Evolutionary conservation across 1,284 basidiomycete species (phyloP).

Genomic region (Athelia psychrophila): DNA sequence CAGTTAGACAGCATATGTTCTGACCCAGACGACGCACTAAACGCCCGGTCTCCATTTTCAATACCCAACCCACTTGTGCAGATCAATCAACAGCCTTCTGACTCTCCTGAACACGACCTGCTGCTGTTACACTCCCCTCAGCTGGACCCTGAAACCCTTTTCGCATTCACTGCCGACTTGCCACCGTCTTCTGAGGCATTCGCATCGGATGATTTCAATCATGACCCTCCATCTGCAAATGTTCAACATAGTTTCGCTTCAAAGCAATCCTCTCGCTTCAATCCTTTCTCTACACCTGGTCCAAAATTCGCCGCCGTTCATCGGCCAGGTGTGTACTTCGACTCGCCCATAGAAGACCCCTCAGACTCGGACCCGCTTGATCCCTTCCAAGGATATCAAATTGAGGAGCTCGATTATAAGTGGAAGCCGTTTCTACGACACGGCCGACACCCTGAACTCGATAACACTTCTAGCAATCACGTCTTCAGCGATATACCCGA

Average conservation of each 20-base stretch:
- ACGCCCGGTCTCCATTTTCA: constrained; percentile 4
- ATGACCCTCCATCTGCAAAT: constrained; percentile 4
- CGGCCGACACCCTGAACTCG: constrained; percentile 15
- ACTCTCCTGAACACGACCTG: background rate
- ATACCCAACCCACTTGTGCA: background rate
- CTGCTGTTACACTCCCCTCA: background rate
- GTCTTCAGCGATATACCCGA: background rate
- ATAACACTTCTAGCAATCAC: constrained; percentile 5
- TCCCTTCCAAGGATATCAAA: constrained; percentile 30
- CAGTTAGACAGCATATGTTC: background rate
- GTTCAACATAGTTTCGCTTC: background rate
- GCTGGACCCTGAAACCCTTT: background rate
- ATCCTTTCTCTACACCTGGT: constrained; percentile 35
- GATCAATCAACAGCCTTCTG: background rate
- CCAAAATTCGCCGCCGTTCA: constrained; percentile 23
- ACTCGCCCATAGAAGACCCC: constrained; percentile 51
- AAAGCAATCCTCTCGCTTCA: background rate
- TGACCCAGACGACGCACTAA: background rate
- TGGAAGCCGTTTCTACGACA: constrained; percentile 51
- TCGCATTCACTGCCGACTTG: background rate
- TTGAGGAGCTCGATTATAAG: constrained; percentile 45
- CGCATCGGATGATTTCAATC: constrained; percentile 10
- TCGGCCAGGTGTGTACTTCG: constrained; percentile 39
- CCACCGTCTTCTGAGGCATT: constrained; percentile 1
- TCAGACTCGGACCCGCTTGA: constrained; percentile 38